Evolutionary conservation across 2,329 filamentous ascomycete genomes (phyloP).

Genomic region (Podosphaera aphanis): DNA sequence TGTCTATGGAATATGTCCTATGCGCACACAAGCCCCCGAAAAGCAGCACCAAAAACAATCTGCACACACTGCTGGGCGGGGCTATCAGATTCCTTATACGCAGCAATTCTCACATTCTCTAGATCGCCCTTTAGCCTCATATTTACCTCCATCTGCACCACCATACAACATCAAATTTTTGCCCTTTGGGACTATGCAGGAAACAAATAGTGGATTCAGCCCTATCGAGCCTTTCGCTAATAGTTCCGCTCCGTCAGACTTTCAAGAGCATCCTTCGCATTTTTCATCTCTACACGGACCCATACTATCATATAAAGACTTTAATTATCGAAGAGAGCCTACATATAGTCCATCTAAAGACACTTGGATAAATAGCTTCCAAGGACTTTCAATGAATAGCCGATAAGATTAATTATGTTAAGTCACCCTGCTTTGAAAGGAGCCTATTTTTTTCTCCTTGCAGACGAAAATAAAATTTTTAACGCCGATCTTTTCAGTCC

Average conservation of each 20-base stretch:
- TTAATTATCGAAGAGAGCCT: constrained; percentile 22
- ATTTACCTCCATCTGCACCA: constrained; percentile 3
- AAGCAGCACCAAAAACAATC: constrained; percentile 14
- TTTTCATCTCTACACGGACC: constrained; percentile 22
- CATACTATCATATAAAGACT: constrained; percentile 17
- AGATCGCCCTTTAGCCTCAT: background rate
- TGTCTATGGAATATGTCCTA: constrained; percentile 24
- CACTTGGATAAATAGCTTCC: constrained; percentile 40
- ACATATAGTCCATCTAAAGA: constrained; percentile 17
- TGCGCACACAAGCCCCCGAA: constrained; percentile 17
- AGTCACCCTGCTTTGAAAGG: background rate
- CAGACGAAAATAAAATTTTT: background rate
- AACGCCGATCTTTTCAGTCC: background rate
- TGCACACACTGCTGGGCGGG: constrained; percentile 7
- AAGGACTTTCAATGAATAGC: constrained; percentile 45
- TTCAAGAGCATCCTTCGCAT: constrained; percentile 24
- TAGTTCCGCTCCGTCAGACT: constrained; percentile 21
- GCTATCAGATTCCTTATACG: constrained; percentile 21
- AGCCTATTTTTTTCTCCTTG: background rate
- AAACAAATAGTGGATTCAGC: constrained; percentile 12
- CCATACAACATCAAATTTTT: constrained; percentile 21
- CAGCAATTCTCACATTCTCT: constrained; percentile 19
- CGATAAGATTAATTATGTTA: constrained; percentile 6
- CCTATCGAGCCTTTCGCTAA: constrained; percentile 23
- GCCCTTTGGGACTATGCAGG: constrained; percentile 21